phyloP scores from a whole-genome alignment of 352 stramenopile species.

The Labyrinthula sp. region DNA sequence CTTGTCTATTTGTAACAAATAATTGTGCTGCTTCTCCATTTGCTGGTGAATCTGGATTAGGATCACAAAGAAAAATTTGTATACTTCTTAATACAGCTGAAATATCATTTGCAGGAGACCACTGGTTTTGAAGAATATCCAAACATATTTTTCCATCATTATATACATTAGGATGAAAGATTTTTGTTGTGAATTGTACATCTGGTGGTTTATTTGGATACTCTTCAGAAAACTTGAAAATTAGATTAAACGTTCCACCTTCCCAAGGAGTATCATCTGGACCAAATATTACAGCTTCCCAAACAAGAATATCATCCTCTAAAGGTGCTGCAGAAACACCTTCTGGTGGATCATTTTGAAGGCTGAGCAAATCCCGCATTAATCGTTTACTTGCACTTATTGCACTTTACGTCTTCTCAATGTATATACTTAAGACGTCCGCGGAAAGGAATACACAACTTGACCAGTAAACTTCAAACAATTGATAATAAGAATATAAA shows the following conservation, averaged over 20 bases:
- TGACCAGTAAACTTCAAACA: no score
- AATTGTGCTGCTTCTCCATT: conserved; percentile 90
- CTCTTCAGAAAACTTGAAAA: conserved; percentile 95
- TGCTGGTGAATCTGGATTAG: conserved; percentile 91
- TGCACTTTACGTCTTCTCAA: conserved; percentile 21
- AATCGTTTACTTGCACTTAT: conserved; percentile 71
- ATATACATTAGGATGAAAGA: conserved; percentile 94
- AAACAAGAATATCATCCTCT: conserved; percentile 96
- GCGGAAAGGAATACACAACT: no score
- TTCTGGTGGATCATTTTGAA: conserved; percentile 91
- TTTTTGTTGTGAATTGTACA: conserved; percentile 94
- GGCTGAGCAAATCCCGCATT: conserved; percentile 83
- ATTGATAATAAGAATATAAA: no score
- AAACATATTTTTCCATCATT: conserved; percentile 50
- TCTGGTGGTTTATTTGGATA: conserved; percentile 97
- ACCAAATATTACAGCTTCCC: conserved; percentile 64
- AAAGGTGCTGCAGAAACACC: conserved; percentile 85
- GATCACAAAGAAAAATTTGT: conserved; percentile 92
- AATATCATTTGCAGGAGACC: conserved; percentile 98
- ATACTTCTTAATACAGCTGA: conserved; percentile 96
- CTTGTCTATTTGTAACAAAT: conserved; percentile 92
- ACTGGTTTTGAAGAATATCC: conserved; percentile 99
- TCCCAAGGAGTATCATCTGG: conserved; percentile 97
- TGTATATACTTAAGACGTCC: no score
- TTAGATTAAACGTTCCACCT: conserved; percentile 59